Base-by-base conservation (phyloP, 208 protist species). In the Leishmania gerbilli region DNA sequence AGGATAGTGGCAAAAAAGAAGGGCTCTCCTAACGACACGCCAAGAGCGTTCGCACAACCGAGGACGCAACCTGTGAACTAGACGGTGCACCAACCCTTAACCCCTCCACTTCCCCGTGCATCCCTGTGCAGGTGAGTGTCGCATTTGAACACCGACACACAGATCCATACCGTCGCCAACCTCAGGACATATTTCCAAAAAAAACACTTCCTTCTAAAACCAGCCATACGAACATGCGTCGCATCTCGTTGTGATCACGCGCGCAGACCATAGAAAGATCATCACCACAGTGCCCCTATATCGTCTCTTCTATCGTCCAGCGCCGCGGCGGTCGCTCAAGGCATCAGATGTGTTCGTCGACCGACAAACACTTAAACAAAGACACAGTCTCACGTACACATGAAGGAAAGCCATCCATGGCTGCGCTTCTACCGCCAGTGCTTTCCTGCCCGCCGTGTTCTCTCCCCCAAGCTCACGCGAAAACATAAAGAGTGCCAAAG, bases 81-180 rank as follows among this genome's bases (percentile, higher is more conserved):
- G 27, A 19, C 15, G 2, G 15, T 64, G n/a, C 27, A 3, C 58
- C 9, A 3, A 13, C 27, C 19, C 4, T 15, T 34, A 31, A 27
- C n/a, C 19, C 27, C 6, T 34, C 58, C n/a, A 64, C 58, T 64
- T 64, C 58, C 3, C 58, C 27, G 27, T 62, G 56, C 24, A 13
- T 6, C 56, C 5, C 27, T n/a, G 56, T 34, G 27, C 58, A 64
- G 58, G 58, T 1, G 58, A 31, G 58, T 2, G 58, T n/a, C 58
- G 27, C 15, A 64, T 5, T 27, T 64, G 58, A 64, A 13, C 58
- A 31, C 27, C 31, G 27, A 13, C 58, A 64, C 56, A 24, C 7
- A 83, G 74, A 53, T 55, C 34, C 55, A 84, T 24, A 34, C 55
- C 71, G 45, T 47, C 15, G 51, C 45, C 74, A 79, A 11, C 21